phyloP scores from a whole-genome alignment of 1,139 yeast genomes.

The Zygoascus hellenicus region DNA sequence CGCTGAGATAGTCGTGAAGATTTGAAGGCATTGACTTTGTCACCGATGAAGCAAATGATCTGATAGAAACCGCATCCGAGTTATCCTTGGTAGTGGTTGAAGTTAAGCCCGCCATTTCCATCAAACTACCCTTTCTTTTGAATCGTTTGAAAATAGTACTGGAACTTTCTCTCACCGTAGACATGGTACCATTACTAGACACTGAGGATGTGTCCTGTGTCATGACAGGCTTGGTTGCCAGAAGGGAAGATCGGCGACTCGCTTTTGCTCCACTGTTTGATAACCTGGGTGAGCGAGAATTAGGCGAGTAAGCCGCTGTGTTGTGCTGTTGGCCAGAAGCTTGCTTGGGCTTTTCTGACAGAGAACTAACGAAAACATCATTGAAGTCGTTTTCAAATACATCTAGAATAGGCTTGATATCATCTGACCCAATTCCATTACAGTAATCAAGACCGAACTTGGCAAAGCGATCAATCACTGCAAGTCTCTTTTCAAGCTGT shows the following conservation, averaged over 20 bases:
- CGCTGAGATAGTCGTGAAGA: slow-evolving; percentile 14
- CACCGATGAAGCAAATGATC: slow-evolving; percentile 2
- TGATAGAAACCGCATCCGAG: background rate
- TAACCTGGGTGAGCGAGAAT: too few relatives aligned
- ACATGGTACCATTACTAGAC: too few relatives aligned
- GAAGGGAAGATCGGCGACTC: too few relatives aligned
- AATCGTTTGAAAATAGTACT: slow-evolving; percentile 2
- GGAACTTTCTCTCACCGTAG: too few relatives aligned
- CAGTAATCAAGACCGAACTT: slow-evolving; percentile 19
- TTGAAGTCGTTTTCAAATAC: slow-evolving; percentile 20
- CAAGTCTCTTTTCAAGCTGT: slow-evolving; percentile 14
- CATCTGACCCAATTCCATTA: slow-evolving; percentile 10
- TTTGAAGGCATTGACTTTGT: background rate
- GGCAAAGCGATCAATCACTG: slow-evolving; percentile 20
- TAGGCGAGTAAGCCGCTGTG: too few relatives aligned
- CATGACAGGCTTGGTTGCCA: too few relatives aligned
- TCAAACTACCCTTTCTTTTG: slow-evolving; percentile 1
- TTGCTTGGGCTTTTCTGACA: background rate
- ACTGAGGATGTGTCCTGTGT: too few relatives aligned
- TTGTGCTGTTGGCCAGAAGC: too few relatives aligned
- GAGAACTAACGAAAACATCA: slow-evolving; percentile 17
- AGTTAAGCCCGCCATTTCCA: background rate
- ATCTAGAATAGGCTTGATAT: slow-evolving; percentile 1
- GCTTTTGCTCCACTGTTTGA: too few relatives aligned
- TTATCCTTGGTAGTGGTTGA: background rate